A percentile compares a stretch with the other conserved stretches of the same genome.
Conservation (phyloP, 441 rosid species). For the Populus hybrid region DNA sequence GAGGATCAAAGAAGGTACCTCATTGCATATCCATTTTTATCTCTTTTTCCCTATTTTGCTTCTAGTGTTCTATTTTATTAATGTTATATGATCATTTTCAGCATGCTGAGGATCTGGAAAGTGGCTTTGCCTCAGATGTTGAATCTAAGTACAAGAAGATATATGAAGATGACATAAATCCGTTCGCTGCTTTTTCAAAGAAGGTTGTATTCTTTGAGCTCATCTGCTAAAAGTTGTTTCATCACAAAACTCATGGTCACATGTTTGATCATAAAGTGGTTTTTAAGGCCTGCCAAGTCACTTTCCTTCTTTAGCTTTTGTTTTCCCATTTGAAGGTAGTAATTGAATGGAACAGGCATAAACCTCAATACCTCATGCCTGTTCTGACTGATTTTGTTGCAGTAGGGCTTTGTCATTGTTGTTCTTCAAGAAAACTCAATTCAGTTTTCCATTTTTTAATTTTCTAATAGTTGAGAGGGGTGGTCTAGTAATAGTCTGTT, state of each 20-base stretch:
- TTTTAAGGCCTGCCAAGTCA: not conserved
- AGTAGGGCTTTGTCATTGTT: not conserved
- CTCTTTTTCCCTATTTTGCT: not conserved
- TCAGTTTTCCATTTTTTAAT: not conserved
- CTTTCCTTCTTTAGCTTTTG: not conserved
- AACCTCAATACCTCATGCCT: not conserved
- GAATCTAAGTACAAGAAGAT: constrained; percentile 99
- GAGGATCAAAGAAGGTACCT: constrained; percentile 87
- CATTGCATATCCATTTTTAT: constrained; percentile 12
- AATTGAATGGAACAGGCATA: not conserved
- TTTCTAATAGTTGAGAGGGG: not conserved
- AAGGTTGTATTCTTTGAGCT: constrained; percentile 45
- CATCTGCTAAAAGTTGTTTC: not conserved
- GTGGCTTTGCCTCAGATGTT: constrained; percentile 91
- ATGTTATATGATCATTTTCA: constrained; percentile 27
- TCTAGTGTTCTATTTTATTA: constrained; percentile 16
- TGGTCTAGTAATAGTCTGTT: not conserved
- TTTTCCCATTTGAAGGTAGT: not conserved
- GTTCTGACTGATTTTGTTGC: not conserved
- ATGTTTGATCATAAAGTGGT: not conserved
- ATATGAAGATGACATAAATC: constrained; percentile 96
- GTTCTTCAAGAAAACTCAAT: not conserved
- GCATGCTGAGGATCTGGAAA: constrained; percentile 86
- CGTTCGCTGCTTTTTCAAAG: constrained; percentile 99
- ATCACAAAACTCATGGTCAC: not conserved